Evolutionary conservation across 768 basidiomycete species (phyloP).

Genomic region (Boletus eberwhitei): DNA sequence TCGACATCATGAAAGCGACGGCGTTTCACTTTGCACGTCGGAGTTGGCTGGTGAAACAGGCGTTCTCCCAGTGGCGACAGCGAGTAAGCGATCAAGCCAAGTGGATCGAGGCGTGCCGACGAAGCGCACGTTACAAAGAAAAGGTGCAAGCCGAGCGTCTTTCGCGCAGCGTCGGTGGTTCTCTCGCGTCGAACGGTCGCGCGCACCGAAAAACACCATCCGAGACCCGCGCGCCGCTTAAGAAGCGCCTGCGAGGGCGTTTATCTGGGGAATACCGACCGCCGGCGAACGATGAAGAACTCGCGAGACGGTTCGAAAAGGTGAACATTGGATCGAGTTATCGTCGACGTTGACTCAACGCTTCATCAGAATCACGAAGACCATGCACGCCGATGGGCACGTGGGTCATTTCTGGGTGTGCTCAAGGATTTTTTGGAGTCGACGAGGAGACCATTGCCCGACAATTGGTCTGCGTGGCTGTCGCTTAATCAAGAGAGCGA

Average conservation of each 20-base stretch:
- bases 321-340: constrained; percentile 33
- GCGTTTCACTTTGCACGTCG: constrained; percentile 43
- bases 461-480: constrained; percentile 67
- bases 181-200: constrained; percentile 22
- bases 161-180: constrained; percentile 22
- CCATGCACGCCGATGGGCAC: constrained; percentile 70
- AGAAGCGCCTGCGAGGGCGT: constrained; percentile 34
- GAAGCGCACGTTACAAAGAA: constrained; percentile 58
- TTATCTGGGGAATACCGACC: constrained; percentile 44
- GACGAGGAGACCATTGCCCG: constrained; percentile 29
- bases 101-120: constrained; percentile 61
- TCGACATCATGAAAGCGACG: constrained; percentile 35
- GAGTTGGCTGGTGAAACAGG: constrained; percentile 38
- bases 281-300: constrained; percentile 60
- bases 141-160: constrained; percentile 41
- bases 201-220: constrained; percentile 11
- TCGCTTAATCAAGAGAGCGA: constrained; percentile 71
- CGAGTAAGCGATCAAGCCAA: constrained; percentile 43
- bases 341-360: neutral
- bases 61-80: constrained; percentile 47
- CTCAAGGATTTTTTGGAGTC: constrained; percentile 37
- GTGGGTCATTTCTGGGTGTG: constrained; percentile 58
- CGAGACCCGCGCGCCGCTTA: constrained; percentile 21
- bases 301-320: constrained; percentile 66
- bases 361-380: constrained; percentile 63